Base-by-base conservation (phyloP, 257 asterid species). In the Osmanthus fragrans region DNA sequence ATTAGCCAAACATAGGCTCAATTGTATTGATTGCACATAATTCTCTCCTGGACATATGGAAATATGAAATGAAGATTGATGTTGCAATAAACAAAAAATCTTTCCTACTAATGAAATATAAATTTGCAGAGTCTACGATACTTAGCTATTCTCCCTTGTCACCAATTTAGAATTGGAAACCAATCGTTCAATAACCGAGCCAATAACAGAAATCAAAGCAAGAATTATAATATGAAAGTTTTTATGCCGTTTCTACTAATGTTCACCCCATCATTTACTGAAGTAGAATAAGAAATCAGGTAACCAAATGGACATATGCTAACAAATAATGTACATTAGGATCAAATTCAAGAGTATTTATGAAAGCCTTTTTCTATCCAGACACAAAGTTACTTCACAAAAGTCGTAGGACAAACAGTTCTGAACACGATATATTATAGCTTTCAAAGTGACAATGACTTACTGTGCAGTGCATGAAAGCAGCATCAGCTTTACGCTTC, bases 401-500 rank as follows among this genome's bases (percentile, higher is more conserved):
- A 40, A 40, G 4, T 40, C 2, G 49, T 11, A 40, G 49, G 16
- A 47, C 39, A 9, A 18, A 30, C 37, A 71, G 18, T 81, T 72
- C 58, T 18, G 66, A 37, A 49, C 19, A 63, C 5, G 27, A 70
- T 8, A 40, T 51, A 66, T 10, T 36, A 32, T 63, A 69, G 77
- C 56, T 34, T 75, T 32, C 16, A 70, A 56, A 58, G 74, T 37
- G 39, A 60, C 58, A 23, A 68, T 23, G 60, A 73, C 88, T 21
- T 89, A 95, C 99, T 85, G 83, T 85, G 89, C 94, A 88, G 81
- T 76, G 75, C 75, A 76, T 74, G 74, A 91, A 88, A 79, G 97
- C 96, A 76, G 94, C 87, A 83, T 95, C 99, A 76, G 87, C 98
- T 84, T 87, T 90, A 83, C 97, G 99, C 84, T 95, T 95, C 96